phyloP scores from a whole-genome alignment of 176 grass and related monocot genomes.

The Ananas comosus region DNA sequence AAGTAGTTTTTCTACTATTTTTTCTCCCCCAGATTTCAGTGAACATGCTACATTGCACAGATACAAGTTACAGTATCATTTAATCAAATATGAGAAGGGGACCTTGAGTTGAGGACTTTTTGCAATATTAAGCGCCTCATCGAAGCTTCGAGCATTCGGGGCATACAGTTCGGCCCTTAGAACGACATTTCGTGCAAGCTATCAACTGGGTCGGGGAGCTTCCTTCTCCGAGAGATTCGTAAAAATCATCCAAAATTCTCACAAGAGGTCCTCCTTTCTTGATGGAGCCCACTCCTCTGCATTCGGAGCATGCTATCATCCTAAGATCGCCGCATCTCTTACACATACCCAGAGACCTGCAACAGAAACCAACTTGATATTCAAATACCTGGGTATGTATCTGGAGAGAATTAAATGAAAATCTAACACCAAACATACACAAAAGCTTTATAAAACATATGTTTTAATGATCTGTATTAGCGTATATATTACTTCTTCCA shows the following conservation, averaged over 20 bases:
- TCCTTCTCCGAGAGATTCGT: slow-evolving; percentile 53
- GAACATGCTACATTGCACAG: no score
- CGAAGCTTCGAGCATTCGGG: slow-evolving; percentile 45
- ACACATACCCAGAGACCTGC: slow-evolving; percentile 79
- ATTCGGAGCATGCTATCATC: slow-evolving; percentile 66
- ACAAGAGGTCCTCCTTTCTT: slow-evolving; percentile 42
- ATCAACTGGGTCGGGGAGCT: slow-evolving; percentile 27
- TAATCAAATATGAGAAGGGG: background rate
- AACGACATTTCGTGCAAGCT: slow-evolving; percentile 59
- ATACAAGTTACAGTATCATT: no score
- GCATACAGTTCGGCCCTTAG: slow-evolving; percentile 54
- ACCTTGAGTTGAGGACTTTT: background rate
- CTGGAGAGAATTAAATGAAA: no score
- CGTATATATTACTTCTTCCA: no score
- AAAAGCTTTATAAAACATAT: no score
- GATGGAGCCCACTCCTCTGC: slow-evolving; percentile 48
- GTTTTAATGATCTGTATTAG: no score
- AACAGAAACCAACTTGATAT: background rate
- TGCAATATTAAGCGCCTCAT: background rate
- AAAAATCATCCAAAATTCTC: slow-evolving; percentile 55
- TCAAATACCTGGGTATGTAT: no score
- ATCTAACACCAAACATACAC: no score
- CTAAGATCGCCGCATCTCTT: slow-evolving; percentile 71
- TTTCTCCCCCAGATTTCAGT: no score
- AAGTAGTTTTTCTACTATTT: no score